phyloP scores from a whole-genome alignment of 2,329 filamentous ascomycete species.

The Magnaporthiopsis rhizophila region DNA sequence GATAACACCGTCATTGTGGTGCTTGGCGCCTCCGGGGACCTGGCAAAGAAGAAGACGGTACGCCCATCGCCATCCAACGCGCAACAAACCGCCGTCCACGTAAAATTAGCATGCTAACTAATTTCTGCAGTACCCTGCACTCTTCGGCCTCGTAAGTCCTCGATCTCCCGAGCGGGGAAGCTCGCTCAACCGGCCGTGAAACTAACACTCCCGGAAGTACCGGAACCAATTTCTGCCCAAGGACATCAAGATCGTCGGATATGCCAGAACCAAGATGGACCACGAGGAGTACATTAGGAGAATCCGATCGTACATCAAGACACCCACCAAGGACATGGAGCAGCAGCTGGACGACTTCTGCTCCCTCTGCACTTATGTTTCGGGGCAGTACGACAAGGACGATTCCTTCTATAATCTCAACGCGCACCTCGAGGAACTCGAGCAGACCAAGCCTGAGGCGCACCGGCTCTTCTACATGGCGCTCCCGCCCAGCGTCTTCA shows the following conservation, averaged over 20 bases:
- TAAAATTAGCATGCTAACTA: conserved; percentile 19
- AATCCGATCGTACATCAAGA: conserved; percentile 98
- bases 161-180: not conserved
- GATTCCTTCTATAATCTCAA: conserved; percentile 84
- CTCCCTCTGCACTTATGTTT: conserved; percentile 81
- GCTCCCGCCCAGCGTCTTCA: conserved; percentile 94
- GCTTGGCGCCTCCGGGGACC: conserved; percentile 90
- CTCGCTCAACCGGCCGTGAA: not conserved
- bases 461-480: conserved; percentile 99
- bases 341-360: conserved; percentile 90
- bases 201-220: conserved; percentile 49
- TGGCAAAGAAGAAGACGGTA: conserved; percentile 99
- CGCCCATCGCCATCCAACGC: conserved; percentile 13
- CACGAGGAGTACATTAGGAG: conserved; percentile 89
- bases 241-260: conserved; percentile 94
- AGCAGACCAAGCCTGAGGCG: conserved; percentile 72
- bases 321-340: conserved; percentile 93
- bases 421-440: conserved; percentile 77
- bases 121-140: conserved; percentile 70
- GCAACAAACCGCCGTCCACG: conserved; percentile 17
- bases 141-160: conserved; percentile 86
- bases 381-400: conserved; percentile 97
- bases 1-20: conserved; percentile 97
- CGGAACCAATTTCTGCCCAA: conserved; percentile 98
- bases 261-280: conserved; percentile 99